A percentile compares a stretch with the other conserved stretches of the same genome.
Evolutionary conservation across 2,329 filamentous ascomycete species (phyloP).

Genomic region (Venturia carpophila): DNA sequence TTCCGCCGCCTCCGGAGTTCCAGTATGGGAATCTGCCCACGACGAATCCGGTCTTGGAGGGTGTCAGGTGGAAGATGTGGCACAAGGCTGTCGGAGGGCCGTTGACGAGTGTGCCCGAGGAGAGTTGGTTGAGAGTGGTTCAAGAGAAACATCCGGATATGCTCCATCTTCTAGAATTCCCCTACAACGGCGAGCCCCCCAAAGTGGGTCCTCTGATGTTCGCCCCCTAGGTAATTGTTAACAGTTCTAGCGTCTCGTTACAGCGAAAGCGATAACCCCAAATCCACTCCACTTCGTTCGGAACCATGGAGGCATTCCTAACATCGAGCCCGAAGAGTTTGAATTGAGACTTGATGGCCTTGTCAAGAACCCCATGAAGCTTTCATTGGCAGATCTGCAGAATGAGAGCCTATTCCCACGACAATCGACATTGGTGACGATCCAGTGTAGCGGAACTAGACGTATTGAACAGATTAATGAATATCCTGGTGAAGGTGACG

Average conservation of each 20-base stretch:
- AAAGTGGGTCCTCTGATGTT: conserved; percentile 25
- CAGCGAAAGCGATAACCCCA: conserved; percentile 48
- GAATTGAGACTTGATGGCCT: conserved; percentile 52
- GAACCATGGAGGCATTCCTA: conserved; percentile 64
- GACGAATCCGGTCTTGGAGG: conserved; percentile 38
- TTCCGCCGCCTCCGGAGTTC: conserved; percentile 34
- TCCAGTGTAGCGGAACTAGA: conserved; percentile 62
- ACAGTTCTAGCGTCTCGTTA: conserved; percentile 40
- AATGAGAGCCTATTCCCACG: conserved; percentile 54
- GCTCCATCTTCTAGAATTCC: conserved; percentile 42
- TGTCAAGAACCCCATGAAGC: conserved; percentile 49
- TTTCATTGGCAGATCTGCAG: conserved; percentile 53
- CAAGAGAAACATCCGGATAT: conserved; percentile 41
- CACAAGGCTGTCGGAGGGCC: conserved; percentile 37
- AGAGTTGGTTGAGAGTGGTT: conserved; percentile 41
- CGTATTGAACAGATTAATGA: conserved; percentile 60
- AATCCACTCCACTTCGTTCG: conserved; percentile 60
- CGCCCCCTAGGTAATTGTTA: neutral
- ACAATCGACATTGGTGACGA: conserved; percentile 49
- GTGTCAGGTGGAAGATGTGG: conserved; percentile 41
- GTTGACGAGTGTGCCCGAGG: conserved; percentile 43
- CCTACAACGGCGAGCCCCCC: conserved; percentile 41
- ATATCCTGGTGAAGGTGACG: conserved; percentile 61
- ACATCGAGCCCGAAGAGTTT: conserved; percentile 51
- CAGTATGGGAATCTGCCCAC: conserved; percentile 36